Conservation (phyloP, 2,329 filamentous ascomycete genomes). For the Talaromyces funiculosus region DNA sequence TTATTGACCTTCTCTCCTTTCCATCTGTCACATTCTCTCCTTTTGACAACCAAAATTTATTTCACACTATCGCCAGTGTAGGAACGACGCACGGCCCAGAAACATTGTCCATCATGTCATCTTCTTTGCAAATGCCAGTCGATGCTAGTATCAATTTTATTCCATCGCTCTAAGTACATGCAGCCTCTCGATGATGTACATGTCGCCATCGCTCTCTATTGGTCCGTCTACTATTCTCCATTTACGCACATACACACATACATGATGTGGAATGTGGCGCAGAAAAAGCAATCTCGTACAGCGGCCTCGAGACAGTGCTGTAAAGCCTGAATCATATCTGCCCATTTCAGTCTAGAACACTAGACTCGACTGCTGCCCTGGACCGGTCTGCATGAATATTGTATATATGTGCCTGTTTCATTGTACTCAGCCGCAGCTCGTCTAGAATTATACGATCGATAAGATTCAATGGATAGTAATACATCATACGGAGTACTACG, state of each 20-base stretch:
- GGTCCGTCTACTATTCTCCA: not conserved
- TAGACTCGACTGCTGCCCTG: not conserved
- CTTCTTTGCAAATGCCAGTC: not conserved
- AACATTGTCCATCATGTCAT: not conserved
- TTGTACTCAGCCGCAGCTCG: not conserved
- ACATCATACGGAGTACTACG: not conserved
- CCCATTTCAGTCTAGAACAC: not conserved
- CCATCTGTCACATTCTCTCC: not conserved
- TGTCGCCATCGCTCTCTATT: not conserved
- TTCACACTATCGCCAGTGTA: not conserved
- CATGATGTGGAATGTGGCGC: conserved; percentile 8
- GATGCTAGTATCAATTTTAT: not conserved
- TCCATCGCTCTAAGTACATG: not conserved
- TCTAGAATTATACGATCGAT: not conserved
- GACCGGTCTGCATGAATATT: not conserved
- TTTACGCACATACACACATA: not conserved
- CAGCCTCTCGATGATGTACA: conserved; percentile 6
- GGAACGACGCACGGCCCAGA: not conserved
- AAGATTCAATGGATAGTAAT: not conserved
- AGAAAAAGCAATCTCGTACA: not conserved
- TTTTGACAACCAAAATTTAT: not conserved
- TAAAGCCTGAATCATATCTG: not conserved
- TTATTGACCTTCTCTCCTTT: not conserved
- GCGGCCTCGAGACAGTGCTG: not conserved
- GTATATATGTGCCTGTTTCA: not conserved